These are phyloP conservation scores for Cercophora sp. DNA, from an alignment of 495 filamentous ascomycete species.

Conservation along the genomic window DNA sequence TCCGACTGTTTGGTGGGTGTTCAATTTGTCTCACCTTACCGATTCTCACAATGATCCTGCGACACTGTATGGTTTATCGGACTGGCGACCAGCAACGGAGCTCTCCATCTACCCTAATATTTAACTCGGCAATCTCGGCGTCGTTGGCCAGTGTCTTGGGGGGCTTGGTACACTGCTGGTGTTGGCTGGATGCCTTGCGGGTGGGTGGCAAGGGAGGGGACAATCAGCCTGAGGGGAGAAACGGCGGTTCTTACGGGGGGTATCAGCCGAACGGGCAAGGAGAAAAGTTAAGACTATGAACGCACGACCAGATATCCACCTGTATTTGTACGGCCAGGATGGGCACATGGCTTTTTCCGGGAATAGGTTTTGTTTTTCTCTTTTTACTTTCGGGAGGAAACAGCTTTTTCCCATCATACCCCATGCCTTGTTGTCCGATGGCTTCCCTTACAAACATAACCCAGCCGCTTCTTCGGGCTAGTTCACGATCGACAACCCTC, in stretches of 20 bases:
- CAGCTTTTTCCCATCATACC: slow-evolving; percentile 1
- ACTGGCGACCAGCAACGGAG: neutral
- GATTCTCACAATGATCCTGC: too few species aligned
- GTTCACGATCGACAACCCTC: too few species aligned
- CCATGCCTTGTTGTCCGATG: neutral
- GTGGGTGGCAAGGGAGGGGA: neutral
- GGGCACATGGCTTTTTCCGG: neutral
- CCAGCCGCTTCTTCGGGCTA: slow-evolving; percentile 22
- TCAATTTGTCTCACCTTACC: too few species aligned
- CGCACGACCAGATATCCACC: slow-evolving; percentile 26
- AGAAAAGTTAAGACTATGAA: slow-evolving; percentile 2
- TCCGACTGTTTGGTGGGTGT: too few species aligned
- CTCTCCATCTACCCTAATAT: neutral
- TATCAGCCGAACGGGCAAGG: neutral
- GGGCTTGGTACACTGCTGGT: neutral
- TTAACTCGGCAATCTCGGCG: neutral
- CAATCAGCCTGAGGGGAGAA: neutral
- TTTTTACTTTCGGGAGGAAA: slow-evolving; percentile 14
- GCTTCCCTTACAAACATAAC: neutral
- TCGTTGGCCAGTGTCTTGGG: neutral
- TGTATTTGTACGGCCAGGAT: slow-evolving; percentile 25
- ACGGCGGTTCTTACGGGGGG: neutral
- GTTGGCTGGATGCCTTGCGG: slow-evolving; percentile 1
- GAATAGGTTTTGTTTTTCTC: slow-evolving; percentile 14
- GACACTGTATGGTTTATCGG: neutral